These are phyloP conservation scores for Elaeagnus macrophylla DNA, from an alignment of 306 rosid species.

Conservation along the genomic window DNA sequence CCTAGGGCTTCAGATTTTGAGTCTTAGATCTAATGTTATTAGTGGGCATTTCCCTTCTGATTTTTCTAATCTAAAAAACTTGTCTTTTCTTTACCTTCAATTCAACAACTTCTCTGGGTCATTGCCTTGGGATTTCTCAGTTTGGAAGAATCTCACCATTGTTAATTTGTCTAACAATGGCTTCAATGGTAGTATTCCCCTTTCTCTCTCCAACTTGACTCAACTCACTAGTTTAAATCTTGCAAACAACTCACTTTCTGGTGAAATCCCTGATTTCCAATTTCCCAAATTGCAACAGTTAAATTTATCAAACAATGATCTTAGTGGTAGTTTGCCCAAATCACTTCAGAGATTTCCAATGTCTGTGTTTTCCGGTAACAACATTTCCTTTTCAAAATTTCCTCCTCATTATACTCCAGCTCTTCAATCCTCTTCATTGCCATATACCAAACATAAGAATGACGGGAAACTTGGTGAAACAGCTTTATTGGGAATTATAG, in stretches of 20 bases:
- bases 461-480: constrained; percentile 43
- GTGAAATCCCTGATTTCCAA: constrained; percentile 50
- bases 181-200: constrained; percentile 57
- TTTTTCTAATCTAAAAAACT: constrained; percentile 44
- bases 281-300: constrained; percentile 33
- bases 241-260: constrained; percentile 60
- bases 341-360: constrained; percentile 58
- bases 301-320: constrained; percentile 42
- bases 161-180: constrained; percentile 51
- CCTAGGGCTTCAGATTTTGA: constrained; percentile 43
- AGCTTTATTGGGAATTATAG: constrained; percentile 42
- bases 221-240: constrained; percentile 49
- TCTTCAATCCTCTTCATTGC: constrained; percentile 22
- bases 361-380: constrained; percentile 54
- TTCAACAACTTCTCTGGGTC: constrained; percentile 67
- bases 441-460: constrained; percentile 23
- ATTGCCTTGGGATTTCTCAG: constrained; percentile 56
- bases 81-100: constrained; percentile 67
- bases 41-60: constrained; percentile 61
- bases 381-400: constrained; percentile 29
- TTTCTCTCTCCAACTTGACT: constrained; percentile 50
- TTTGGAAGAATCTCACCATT: constrained; percentile 59
- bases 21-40: constrained; percentile 69
- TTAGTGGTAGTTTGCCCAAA: constrained; percentile 50
- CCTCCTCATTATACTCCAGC: constrained; percentile 32